These are phyloP conservation scores for Saxophila tyrrhenica DNA, from an alignment of 495 filamentous ascomycete species.

Conservation along the genomic window DNA sequence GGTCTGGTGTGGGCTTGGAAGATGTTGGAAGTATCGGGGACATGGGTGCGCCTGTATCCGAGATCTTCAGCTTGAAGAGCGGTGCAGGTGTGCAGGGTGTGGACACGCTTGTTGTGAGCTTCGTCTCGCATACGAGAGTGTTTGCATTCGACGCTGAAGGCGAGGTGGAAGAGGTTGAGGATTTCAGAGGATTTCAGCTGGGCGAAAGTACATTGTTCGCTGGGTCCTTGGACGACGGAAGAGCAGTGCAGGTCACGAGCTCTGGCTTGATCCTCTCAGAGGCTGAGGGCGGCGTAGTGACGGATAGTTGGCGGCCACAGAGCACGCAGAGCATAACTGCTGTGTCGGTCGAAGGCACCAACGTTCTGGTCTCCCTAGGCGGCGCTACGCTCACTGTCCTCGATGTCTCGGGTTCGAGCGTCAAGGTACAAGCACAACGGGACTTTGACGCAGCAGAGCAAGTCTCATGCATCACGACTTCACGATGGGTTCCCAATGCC, in stretches of 20 bases:
- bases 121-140: constrained; percentile 71
- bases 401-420: constrained; percentile 37
- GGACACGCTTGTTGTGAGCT: constrained; percentile 69
- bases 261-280: constrained; percentile 52
- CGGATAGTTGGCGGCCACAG: constrained; percentile 55
- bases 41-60: constrained; percentile 56
- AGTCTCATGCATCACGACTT: constrained; percentile 70
- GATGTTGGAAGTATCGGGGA: constrained; percentile 74
- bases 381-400: constrained; percentile 58
- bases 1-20: constrained; percentile 88
- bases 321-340: constrained; percentile 55
- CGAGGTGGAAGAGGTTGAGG: constrained; percentile 74
- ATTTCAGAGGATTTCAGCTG: constrained; percentile 58
- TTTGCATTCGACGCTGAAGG: constrained; percentile 66
- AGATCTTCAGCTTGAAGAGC: constrained; percentile 55
- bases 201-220: constrained; percentile 63
- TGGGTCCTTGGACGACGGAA: constrained; percentile 42
- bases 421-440: constrained; percentile 46
- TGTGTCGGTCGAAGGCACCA: constrained; percentile 45
- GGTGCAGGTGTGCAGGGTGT: constrained; percentile 29
- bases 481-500: constrained; percentile 36
- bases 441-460: constrained; percentile 47
- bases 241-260: constrained; percentile 55
- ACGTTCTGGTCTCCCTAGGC: constrained; percentile 60
- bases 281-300: constrained; percentile 53